A percentile compares a stretch with the other conserved stretches of the same genome.
These are phyloP conservation scores for Erythrobasidium hasegawianum DNA, from an alignment of 1,284 basidiomycete species.

Conservation along the genomic window DNA sequence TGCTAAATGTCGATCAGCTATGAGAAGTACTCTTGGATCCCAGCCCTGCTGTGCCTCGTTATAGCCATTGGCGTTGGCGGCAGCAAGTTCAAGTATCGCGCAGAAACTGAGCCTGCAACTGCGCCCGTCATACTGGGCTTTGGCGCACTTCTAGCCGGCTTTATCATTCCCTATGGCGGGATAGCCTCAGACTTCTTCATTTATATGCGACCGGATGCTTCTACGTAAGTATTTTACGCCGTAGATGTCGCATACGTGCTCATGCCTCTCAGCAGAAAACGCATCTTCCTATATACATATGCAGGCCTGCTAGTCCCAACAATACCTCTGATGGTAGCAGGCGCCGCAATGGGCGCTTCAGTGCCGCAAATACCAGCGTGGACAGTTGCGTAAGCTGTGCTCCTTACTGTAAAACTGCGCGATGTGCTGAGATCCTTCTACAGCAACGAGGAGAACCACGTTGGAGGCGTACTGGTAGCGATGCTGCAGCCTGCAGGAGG, in stretches of 20 bases:
- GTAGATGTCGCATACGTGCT: background rate
- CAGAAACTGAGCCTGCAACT: slow-evolving; percentile 41
- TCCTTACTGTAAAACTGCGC: too few relatives aligned
- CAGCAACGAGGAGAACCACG: slow-evolving; percentile 32
- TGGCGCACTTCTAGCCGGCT: slow-evolving; percentile 48
- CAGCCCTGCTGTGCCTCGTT: slow-evolving; percentile 47
- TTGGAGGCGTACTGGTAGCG: slow-evolving; percentile 69
- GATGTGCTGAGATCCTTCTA: too few relatives aligned
- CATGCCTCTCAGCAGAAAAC: slow-evolving; percentile 19
- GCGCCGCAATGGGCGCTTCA: slow-evolving; percentile 48
- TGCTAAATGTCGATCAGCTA: background rate
- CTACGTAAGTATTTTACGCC: slow-evolving; percentile 36
- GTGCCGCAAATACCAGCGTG: slow-evolving; percentile 47
- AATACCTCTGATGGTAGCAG: slow-evolving; percentile 47
- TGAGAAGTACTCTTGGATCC: slow-evolving; percentile 48
- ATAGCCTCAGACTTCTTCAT: slow-evolving; percentile 47
- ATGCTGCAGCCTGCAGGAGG: slow-evolving; percentile 65
- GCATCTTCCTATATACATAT: slow-evolving; percentile 41
- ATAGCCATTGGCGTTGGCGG: slow-evolving; percentile 48
- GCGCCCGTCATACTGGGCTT: slow-evolving; percentile 47
- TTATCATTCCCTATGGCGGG: slow-evolving; percentile 45
- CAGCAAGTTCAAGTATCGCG: slow-evolving; percentile 43
- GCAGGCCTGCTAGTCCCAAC: slow-evolving; percentile 41
- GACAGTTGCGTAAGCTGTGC: slow-evolving; percentile 41
- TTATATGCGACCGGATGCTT: slow-evolving; percentile 46